Evolutionary conservation across 345 rosid species (phyloP).

Genomic region (Salix udensis): DNA sequence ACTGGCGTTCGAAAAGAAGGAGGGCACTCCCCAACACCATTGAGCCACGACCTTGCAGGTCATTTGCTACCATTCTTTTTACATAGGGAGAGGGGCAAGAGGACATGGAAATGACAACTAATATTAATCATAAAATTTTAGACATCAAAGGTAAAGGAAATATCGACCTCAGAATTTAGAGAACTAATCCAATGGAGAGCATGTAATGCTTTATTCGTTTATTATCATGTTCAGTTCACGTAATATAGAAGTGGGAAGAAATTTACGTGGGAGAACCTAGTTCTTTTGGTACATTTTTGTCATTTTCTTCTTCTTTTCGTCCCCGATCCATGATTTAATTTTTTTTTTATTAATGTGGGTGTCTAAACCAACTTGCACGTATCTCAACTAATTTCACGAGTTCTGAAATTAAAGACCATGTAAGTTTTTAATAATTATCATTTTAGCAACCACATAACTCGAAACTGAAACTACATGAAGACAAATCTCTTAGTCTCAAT

Average conservation of each 20-base stretch:
- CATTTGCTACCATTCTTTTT: not conserved
- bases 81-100: not conserved
- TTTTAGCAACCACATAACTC: too few species aligned
- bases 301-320: not conserved
- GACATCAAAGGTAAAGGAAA: not conserved
- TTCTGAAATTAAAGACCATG: accelerated
- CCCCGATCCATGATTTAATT: too few species aligned
- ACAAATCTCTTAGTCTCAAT: too few species aligned
- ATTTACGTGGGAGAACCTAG: not conserved
- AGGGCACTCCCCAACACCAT: too few species aligned
- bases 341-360: too few species aligned
- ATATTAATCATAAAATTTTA: not conserved
- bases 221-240: not conserved
- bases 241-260: not conserved
- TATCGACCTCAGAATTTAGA: not conserved
- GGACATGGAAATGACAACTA: not conserved
- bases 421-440: too few species aligned
- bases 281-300: not conserved
- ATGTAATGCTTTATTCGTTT: not conserved
- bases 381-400: too few species aligned
- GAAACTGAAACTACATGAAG: too few species aligned
- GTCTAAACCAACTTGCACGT: accelerated
- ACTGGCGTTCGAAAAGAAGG: too few species aligned
- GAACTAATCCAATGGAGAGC: not conserved
- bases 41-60: too few species aligned